Conservation (phyloP, 2,329 filamentous ascomycete species). For the Leptosphaerulina australis region DNA sequence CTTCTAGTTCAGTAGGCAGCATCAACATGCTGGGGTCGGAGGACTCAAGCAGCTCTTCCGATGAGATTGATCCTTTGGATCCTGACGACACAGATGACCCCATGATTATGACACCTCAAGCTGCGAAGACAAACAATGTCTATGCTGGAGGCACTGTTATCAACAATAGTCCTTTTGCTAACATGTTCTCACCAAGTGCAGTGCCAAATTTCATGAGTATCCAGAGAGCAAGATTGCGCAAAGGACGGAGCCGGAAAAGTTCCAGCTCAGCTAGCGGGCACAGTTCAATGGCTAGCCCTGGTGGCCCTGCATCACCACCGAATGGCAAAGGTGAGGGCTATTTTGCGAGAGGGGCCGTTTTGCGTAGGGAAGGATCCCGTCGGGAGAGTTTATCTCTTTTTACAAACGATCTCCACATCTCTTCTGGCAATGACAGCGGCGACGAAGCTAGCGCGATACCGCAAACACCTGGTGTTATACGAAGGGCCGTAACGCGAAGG, state of each 20-base stretch:
- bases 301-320: slow-evolving; percentile 80
- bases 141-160: slow-evolving; percentile 44
- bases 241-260: slow-evolving; percentile 66
- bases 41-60: slow-evolving; percentile 73
- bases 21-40: slow-evolving; percentile 80
- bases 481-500: slow-evolving; percentile 80
- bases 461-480: slow-evolving; percentile 74
- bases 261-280: slow-evolving; percentile 72
- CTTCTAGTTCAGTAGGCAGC: slow-evolving; percentile 80
- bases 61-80: slow-evolving; percentile 58
- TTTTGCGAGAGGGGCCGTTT: slow-evolving; percentile 59
- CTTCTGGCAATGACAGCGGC: slow-evolving; percentile 77
- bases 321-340: slow-evolving; percentile 60
- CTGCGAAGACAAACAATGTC: slow-evolving; percentile 62
- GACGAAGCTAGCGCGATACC: slow-evolving; percentile 63
- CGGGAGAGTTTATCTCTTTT: slow-evolving; percentile 90
- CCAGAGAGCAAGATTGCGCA: slow-evolving; percentile 64
- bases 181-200: slow-evolving; percentile 68
- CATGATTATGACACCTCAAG: slow-evolving; percentile 82
- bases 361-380: slow-evolving; percentile 62
- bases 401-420: slow-evolving; percentile 84
- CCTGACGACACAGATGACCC: slow-evolving; percentile 65
- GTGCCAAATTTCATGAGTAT: slow-evolving; percentile 82
- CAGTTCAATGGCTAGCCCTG: slow-evolving; percentile 70
- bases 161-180: slow-evolving; percentile 68